Evolutionary conservation across 2,329 filamentous ascomycete species (phyloP).

Genomic region (Aureobasidium mangrovei): DNA sequence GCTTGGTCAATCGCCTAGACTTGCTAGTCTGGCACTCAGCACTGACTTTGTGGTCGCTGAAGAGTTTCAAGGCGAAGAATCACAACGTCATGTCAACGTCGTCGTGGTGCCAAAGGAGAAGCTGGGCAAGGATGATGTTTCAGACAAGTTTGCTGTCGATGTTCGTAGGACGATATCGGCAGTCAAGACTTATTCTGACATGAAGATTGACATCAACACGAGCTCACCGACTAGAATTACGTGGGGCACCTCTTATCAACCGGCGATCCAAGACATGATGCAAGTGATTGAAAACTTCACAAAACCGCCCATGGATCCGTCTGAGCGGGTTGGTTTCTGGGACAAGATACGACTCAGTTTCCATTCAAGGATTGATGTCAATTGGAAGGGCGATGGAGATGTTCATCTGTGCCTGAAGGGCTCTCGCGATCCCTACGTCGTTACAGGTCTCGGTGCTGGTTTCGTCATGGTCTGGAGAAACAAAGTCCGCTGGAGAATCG

Average conservation of each 20-base stretch:
- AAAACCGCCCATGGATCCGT: slow-evolving; percentile 87
- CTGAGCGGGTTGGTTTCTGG: slow-evolving; percentile 94
- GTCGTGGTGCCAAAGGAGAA: slow-evolving; percentile 69
- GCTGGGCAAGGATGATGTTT: slow-evolving; percentile 45
- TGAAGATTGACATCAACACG: slow-evolving; percentile 86
- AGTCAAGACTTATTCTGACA: slow-evolving; percentile 93
- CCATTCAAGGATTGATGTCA: slow-evolving; percentile 79
- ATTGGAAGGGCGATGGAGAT: slow-evolving; percentile 93
- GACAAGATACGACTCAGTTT: slow-evolving; percentile 94
- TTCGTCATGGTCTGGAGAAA: slow-evolving; percentile 99
- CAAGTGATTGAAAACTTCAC: slow-evolving; percentile 97
- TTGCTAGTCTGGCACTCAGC: slow-evolving; percentile 73
- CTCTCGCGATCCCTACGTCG: slow-evolving; percentile 82
- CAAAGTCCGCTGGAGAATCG: slow-evolving; percentile 80
- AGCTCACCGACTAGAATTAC: slow-evolving; percentile 85
- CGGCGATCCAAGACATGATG: slow-evolving; percentile 99
- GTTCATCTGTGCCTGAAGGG: slow-evolving; percentile 86
- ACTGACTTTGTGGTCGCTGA: slow-evolving; percentile 95
- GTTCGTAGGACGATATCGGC: slow-evolving; percentile 86
- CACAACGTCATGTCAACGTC: slow-evolving; percentile 69
- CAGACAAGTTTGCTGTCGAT: slow-evolving; percentile 69
- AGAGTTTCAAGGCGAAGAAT: slow-evolving; percentile 75
- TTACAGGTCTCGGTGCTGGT: slow-evolving; percentile 86
- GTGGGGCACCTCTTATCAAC: slow-evolving; percentile 96
- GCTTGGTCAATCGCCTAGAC: slow-evolving; percentile 64